phyloP scores from a whole-genome alignment of 1,139 yeast species.

The Pichia sp. region DNA sequence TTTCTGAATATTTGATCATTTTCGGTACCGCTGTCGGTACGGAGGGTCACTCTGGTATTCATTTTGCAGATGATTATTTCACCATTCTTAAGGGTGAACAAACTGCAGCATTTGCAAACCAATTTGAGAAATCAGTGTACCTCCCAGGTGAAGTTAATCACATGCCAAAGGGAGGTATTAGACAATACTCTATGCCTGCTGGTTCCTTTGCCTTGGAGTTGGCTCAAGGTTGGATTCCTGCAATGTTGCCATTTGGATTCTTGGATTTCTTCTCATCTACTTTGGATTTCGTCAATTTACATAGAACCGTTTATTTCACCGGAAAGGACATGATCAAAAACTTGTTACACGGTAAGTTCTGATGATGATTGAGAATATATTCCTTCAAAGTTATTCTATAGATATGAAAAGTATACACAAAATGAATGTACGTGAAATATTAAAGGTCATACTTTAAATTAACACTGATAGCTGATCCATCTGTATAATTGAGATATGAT shows the following conservation, averaged over 20 bases:
- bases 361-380: too few species aligned
- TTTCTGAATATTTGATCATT: constrained; percentile 83
- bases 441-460: too few species aligned
- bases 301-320: constrained; percentile 63
- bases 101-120: constrained; percentile 59
- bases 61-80: constrained; percentile 94
- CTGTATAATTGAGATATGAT: too few species aligned
- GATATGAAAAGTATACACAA: too few species aligned
- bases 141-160: constrained; percentile 81
- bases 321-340: constrained; percentile 71
- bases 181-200: constrained; percentile 80
- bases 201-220: constrained; percentile 86
- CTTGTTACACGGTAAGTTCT: constrained; percentile 35
- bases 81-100: constrained; percentile 80
- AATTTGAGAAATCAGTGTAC: constrained; percentile 57
- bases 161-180: constrained; percentile 60
- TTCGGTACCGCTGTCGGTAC: constrained; percentile 90
- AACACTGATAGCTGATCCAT: too few species aligned
- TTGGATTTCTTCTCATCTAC: constrained; percentile 76
- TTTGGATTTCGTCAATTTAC: constrained; percentile 63
- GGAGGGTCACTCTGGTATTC: constrained; percentile 94
- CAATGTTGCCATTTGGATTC: constrained; percentile 95
- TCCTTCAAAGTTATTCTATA: too few species aligned
- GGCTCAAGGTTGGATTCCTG: constrained; percentile 99
- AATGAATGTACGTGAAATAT: too few species aligned